These are phyloP conservation scores for Oldenlandia corymbosa DNA, from an alignment of 257 asterid genomes.

Conservation along the genomic window DNA sequence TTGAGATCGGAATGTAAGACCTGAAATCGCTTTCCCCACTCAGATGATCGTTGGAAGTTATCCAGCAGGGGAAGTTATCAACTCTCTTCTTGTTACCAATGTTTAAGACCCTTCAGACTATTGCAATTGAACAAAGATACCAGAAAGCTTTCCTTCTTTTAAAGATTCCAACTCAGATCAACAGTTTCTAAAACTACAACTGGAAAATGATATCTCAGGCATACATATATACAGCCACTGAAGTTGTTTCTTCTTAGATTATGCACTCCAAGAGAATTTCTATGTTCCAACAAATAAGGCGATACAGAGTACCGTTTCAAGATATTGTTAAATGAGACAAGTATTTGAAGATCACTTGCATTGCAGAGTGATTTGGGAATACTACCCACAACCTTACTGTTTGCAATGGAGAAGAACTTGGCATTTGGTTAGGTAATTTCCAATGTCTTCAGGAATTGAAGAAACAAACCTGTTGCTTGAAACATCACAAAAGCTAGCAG, in stretches of 20 bases:
- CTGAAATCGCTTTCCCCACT: conserved; percentile 18
- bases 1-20: conserved; percentile 27
- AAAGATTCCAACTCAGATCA: conserved; percentile 35
- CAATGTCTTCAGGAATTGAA: conserved; percentile 20
- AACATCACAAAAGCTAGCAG: conserved; percentile 19
- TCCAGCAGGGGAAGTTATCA: conserved; percentile 25
- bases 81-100: conserved; percentile 29
- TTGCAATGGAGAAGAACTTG: conserved; percentile 34
- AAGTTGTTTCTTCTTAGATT: conserved; percentile 39
- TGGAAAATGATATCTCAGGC: conserved; percentile 25
- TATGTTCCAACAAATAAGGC: conserved; percentile 24
- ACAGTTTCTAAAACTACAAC: conserved; percentile 32
- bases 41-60: conserved; percentile 29
- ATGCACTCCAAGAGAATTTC: conserved; percentile 22
- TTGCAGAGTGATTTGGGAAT: conserved; percentile 56
- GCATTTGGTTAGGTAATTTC: conserved; percentile 9
- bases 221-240: conserved; percentile 30
- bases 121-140: conserved; percentile 37
- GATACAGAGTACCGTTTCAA: conserved; percentile 37
- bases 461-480: conserved; percentile 22
- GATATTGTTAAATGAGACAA: conserved; percentile 46
- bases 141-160: conserved; percentile 36
- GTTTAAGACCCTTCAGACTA: conserved; percentile 27
- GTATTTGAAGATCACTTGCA: conserved; percentile 28
- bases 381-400: conserved; percentile 30